Percentiles rank a stretch among this genome's conserved stretches.
These are phyloP conservation scores for Agaricales sp. DNA, from an alignment of 1,284 basidiomycete genomes.

Conservation along the genomic window DNA sequence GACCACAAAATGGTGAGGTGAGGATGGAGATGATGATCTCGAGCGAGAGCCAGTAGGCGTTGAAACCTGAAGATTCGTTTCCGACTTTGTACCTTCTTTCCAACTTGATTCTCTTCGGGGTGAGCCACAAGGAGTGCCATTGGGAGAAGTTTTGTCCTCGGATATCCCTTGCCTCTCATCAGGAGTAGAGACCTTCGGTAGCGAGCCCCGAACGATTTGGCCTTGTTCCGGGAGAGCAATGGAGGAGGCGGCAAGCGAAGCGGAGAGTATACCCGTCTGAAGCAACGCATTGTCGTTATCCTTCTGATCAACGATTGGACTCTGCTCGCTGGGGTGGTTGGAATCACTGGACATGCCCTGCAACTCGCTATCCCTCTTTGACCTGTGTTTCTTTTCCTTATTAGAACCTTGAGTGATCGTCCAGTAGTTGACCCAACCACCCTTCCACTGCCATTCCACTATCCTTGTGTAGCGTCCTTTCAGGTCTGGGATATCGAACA, in stretches of 20 bases:
- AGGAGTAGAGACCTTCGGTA: neutral
- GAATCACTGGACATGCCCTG: neutral
- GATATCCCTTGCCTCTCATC: constrained; percentile 5
- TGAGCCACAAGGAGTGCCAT: no score
- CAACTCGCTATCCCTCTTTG: neutral
- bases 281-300: neutral
- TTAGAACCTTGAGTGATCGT: constrained; percentile 25
- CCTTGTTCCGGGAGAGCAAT: neutral
- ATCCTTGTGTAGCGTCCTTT: constrained; percentile 33
- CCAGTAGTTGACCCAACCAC: constrained; percentile 47
- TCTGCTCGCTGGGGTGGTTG: neutral
- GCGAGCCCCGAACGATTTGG: no score
- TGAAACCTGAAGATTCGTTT: neutral
- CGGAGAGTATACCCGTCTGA: neutral
- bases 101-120: neutral
- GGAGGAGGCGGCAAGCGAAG: neutral
- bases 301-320: neutral
- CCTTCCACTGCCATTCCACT: constrained; percentile 27
- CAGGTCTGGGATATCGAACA: constrained; percentile 42
- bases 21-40: neutral
- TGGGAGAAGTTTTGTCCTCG: neutral
- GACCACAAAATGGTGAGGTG: constrained; percentile 35
- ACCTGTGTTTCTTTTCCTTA: neutral
- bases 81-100: neutral
- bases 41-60: neutral